Evolutionary conservation across 768 basidiomycete genomes (phyloP).

Genomic region (Boletus rex-veris): DNA sequence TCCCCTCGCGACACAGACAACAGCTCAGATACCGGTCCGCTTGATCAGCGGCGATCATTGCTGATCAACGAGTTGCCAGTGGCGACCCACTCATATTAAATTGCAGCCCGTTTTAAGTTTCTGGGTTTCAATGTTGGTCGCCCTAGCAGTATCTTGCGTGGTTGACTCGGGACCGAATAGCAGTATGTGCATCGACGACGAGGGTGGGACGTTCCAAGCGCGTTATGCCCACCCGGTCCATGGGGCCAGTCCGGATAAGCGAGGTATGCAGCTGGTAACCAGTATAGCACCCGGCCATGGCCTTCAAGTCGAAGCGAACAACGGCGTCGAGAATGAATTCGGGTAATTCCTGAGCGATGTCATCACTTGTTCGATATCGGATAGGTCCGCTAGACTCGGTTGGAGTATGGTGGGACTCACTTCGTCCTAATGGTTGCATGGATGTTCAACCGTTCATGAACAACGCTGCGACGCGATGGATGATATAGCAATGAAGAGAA

Average conservation of each 20-base stretch:
- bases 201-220: not conserved
- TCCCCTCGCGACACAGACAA: not conserved
- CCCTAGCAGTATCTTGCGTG: not conserved
- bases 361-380: not conserved
- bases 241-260: too few species aligned
- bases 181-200: too few species aligned
- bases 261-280: not conserved
- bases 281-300: too few species aligned
- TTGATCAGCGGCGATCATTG: constrained; percentile 4
- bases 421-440: too few species aligned
- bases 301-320: not conserved
- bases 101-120: not conserved
- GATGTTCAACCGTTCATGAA: not conserved
- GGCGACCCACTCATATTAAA: not conserved
- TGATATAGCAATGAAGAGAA: constrained; percentile 4
- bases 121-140: constrained; percentile 3
- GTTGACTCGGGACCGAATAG: constrained; percentile 7
- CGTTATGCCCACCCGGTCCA: not conserved
- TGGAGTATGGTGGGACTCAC: too few species aligned
- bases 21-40: constrained; percentile 14
- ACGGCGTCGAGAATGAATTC: not conserved
- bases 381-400: not conserved
- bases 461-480: not conserved
- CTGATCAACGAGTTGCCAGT: not conserved
- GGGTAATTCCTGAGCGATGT: not conserved